A percentile compares a stretch with the other conserved stretches of the same genome.
These are phyloP conservation scores for Mycena haematopus DNA, from an alignment of 768 basidiomycete genomes.

Conservation along the genomic window DNA sequence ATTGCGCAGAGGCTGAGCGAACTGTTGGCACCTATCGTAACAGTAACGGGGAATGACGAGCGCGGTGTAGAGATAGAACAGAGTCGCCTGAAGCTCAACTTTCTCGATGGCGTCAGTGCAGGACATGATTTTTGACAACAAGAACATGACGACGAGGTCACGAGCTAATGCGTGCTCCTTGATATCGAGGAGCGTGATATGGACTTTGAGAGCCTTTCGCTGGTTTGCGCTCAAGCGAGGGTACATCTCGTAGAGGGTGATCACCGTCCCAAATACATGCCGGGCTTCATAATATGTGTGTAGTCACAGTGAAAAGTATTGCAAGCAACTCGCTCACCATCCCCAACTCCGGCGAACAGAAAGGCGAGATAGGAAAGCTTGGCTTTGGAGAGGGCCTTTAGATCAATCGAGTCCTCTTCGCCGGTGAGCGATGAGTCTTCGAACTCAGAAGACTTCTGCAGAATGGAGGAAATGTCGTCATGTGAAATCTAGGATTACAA, in stretches of 20 bases:
- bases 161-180: neutral
- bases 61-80: constrained; percentile 5
- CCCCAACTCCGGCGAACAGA: neutral
- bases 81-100: neutral
- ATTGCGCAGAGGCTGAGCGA: neutral
- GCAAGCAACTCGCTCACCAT: neutral
- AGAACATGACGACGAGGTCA: neutral
- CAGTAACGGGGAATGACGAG: neutral
- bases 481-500: constrained; percentile 1
- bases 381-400: neutral
- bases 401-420: neutral
- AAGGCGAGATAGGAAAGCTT: neutral
- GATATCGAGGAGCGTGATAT: constrained; percentile 5
- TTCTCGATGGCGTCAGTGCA: neutral
- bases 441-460: neutral
- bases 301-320: too few species aligned
- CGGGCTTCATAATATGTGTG: neutral
- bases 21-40: constrained; percentile 5
- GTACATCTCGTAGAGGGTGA: neutral
- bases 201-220: neutral
- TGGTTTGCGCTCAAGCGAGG: neutral
- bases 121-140: neutral
- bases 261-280: neutral
- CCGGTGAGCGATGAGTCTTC: neutral
- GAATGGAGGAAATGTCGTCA: neutral